Conservation (phyloP, 2,329 filamentous ascomycete genomes). For the Fusarium tjaetaba region DNA sequence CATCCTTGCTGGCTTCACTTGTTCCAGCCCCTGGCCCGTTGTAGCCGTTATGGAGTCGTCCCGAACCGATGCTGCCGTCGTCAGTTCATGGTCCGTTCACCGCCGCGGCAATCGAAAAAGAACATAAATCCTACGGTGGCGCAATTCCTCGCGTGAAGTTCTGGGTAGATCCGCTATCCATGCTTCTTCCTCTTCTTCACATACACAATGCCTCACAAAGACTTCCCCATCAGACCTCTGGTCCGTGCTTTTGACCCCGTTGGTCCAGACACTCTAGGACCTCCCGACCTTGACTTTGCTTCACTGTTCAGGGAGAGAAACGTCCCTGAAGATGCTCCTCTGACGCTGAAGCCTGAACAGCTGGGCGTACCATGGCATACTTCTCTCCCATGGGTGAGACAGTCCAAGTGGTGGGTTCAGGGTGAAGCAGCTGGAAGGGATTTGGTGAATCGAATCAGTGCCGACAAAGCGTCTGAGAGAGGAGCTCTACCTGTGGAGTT, state of each 20-base stretch:
- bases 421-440: constrained; percentile 4
- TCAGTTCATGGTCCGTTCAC: constrained; percentile 26
- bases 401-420: constrained; percentile 12
- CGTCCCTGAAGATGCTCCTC: constrained; percentile 1
- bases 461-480: constrained; percentile 11
- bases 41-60: constrained; percentile 22
- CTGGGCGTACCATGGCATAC: constrained; percentile 8
- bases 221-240: constrained; percentile 10
- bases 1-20: constrained; percentile 1
- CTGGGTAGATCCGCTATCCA: not conserved
- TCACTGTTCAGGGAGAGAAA: not conserved
- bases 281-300: constrained; percentile 4
- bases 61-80: constrained; percentile 6
- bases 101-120: constrained; percentile 9
- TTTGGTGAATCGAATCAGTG: constrained; percentile 2
- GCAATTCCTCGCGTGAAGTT: not conserved
- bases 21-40: not conserved
- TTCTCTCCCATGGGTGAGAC: constrained; percentile 16
- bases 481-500: constrained; percentile 12
- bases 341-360: not conserved
- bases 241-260: constrained; percentile 11
- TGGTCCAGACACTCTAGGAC: not conserved
- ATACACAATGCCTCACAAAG: constrained; percentile 17
- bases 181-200: not conserved
- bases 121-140: constrained; percentile 4